Evolutionary conservation across 1,284 basidiomycete genomes (phyloP).

Genomic region (Sanghuangporus baumii): DNA sequence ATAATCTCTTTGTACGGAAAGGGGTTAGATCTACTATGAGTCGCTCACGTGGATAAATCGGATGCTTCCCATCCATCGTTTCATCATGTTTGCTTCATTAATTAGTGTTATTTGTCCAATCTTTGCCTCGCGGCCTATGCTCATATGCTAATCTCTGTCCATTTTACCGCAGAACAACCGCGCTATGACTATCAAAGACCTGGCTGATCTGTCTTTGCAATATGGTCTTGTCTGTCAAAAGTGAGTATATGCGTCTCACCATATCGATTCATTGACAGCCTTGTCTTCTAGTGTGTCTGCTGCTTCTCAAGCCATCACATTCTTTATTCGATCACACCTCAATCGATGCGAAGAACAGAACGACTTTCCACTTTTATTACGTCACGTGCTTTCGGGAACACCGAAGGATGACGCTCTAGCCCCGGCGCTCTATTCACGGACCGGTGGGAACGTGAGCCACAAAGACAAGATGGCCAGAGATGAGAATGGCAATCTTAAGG

Average conservation of each 20-base stretch:
- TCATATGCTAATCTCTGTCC: slow-evolving; percentile 11
- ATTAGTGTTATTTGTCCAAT: slow-evolving; percentile 4
- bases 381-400: slow-evolving; percentile 67
- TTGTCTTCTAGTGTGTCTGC: slow-evolving; percentile 51
- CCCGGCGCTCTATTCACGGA: slow-evolving; percentile 61
- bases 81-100: slow-evolving; percentile 7
- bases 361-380: slow-evolving; percentile 65
- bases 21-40: slow-evolving; percentile 3
- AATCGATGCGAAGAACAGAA: slow-evolving; percentile 62
- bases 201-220: slow-evolving; percentile 60
- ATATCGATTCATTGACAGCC: slow-evolving; percentile 2
- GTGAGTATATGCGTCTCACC: slow-evolving; percentile 30
- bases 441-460: slow-evolving; percentile 40
- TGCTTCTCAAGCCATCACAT: slow-evolving; percentile 72
- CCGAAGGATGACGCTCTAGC: slow-evolving; percentile 63
- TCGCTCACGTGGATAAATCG: slow-evolving; percentile 13
- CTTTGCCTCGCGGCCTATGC: slow-evolving; percentile 2
- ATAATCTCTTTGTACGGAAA: neutral
- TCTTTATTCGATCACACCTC: slow-evolving; percentile 67
- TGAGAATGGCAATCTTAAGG: slow-evolving; percentile 21
- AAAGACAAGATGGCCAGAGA: slow-evolving; percentile 12
- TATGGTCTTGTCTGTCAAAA: slow-evolving; percentile 68
- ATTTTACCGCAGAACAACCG: slow-evolving; percentile 52
- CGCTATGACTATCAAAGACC: slow-evolving; percentile 78
- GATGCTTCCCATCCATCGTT: neutral